These are phyloP conservation scores for Saccharomycopsis microspora DNA, from an alignment of 805 yeast genomes.

Conservation along the genomic window DNA sequence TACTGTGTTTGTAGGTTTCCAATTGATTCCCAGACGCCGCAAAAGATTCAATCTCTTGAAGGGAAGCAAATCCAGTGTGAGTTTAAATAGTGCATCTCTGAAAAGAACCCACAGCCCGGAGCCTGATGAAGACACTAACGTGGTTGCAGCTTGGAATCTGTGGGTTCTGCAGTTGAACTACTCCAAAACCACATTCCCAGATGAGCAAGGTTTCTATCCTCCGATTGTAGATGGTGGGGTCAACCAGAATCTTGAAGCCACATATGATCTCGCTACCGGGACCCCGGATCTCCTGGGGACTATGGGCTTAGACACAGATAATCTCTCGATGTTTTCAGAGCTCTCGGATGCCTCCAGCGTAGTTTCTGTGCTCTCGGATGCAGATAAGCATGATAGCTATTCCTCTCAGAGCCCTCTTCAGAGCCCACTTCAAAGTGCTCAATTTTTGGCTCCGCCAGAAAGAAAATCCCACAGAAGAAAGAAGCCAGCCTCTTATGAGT, in stretches of 20 bases:
- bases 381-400: neutral
- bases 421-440: neutral
- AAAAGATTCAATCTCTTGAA: neutral
- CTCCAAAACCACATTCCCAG: slow-evolving; percentile 8
- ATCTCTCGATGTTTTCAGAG: neutral
- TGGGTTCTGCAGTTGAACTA: slow-evolving; percentile 7
- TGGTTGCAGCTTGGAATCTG: slow-evolving; percentile 6
- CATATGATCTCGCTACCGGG: no score
- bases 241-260: no score
- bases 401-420: neutral
- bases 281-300: no score
- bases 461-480: neutral
- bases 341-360: slow-evolving; percentile 1
- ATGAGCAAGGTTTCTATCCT: slow-evolving; percentile 15
- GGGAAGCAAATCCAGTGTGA: slow-evolving; percentile 1
- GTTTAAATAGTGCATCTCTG: neutral
- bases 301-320: neutral
- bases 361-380: neutral
- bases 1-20: slow-evolving; percentile 25
- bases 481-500: slow-evolving; percentile 23
- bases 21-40: slow-evolving; percentile 2
- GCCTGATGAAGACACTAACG: neutral
- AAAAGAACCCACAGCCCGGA: neutral
- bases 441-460: neutral
- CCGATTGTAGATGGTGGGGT: neutral